Evolutionary conservation across 257 asterid genomes (phyloP), one percentile per base, ranked within the genome.

Genomic region (Fraxinus excelsior): DNA sequence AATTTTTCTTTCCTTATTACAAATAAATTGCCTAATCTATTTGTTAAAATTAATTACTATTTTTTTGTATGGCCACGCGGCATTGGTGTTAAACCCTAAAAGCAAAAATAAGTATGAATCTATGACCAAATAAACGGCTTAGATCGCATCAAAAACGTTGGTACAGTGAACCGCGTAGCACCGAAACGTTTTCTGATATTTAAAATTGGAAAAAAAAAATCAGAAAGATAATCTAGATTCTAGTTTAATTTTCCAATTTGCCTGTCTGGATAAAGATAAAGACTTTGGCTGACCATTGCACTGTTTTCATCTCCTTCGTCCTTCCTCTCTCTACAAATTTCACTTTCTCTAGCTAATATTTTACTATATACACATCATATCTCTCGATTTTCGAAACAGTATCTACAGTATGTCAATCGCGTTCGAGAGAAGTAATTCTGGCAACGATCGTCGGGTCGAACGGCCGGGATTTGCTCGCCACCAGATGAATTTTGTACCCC

Each of bases 201-300:
- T 56, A 5, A 7, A 56, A n/a, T n/a, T 29, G 32, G 32, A 29
- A 29, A n/a, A 53, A 53, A 18, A n/a, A 19, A 56, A 5, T 19
- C 11, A 5, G 26, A n/a, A 80, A 84, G 88, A 90, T 86, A 88
- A 88, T 62, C 11, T 29, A 29, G 32, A 29, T 29, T 29, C 32
- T 88, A 67, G 21, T 82, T 84, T 86, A 86, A 71, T 84, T 80
- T 80, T 85, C 89, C 95, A 86, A 84, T 73, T 86, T 85, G 83
- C 31, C 44, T 60, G 68, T 80, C 82, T 84, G 90, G 94, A 89
- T 90, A 88, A 86, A 88, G 93, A 86, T 86, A 86, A 37, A 85
- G 90, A 87, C 78, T 71, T 73, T 75, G 46, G 73, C 38, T 84
- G 46, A 79, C 80, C 82, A 64, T 81, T 82, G 49, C 65, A 74